Evolutionary conservation across 768 basidiomycete genomes (phyloP), one percentile per base, ranked within the genome.

Genomic region (Lepiota venenata): DNA sequence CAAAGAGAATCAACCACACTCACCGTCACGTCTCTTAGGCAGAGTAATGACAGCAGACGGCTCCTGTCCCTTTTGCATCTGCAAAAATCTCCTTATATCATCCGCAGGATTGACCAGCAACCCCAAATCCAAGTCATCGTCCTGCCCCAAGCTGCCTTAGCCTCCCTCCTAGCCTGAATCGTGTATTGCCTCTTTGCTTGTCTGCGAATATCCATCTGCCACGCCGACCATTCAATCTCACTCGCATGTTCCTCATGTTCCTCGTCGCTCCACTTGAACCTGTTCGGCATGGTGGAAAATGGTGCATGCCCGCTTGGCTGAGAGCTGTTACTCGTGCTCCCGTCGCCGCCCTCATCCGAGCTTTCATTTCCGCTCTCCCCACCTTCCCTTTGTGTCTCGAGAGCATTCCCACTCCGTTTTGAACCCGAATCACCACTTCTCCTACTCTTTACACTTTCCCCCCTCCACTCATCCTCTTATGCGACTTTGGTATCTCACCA

Each of bases 191-290:
- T 63, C 52, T 63, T 59, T 12, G 61, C 57, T 37, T 73, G 70
- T 2, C 72, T 60, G 6, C 74, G 69, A 41, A 86, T 52, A 69
- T 85, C 85, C 4, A 77, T 77, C 62, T 76, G 70, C 86, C 86
- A 88, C 1, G 80, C 82, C 3, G 79, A 72, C 86, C 86, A 88
- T 62, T 88, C 86, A 18, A 70, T 68, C 63, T 87, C 86, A 59
- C 74, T 76, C 20, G 74, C 78, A 21, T 77, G 72, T 5, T 67
- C 72, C 4, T 73, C 76, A 11, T 25, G 3, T 25, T 60, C 64
- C 25, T 56, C 58, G 11, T 66, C 63, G 27, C 71, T 77, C 41
- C 72, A 72, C 3, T 71, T 73, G 21, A 58, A 37, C 39, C 37
- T 36, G 10, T 20, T 10, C 8, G 14, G 15, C 18, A 52, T 44